A percentile compares a stretch with the other conserved stretches of the same genome.
phyloP scores from a whole-genome alignment of 768 basidiomycete genomes.

The Mycena metata region DNA sequence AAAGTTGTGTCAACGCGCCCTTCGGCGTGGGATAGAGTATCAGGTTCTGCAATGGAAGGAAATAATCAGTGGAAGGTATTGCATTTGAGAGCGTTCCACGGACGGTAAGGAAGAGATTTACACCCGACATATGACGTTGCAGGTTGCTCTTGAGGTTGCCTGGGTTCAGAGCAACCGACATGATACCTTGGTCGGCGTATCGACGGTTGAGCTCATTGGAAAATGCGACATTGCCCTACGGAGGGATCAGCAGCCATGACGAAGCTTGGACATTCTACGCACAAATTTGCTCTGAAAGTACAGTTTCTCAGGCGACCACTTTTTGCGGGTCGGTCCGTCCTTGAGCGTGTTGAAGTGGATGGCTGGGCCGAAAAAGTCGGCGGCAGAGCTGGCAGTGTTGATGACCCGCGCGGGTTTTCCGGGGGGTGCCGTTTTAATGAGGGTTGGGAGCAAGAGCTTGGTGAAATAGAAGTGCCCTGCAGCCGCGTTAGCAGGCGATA shows the following conservation, averaged over 20 bases:
- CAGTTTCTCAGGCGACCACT: constrained; percentile 10
- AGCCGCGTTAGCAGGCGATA: no score
- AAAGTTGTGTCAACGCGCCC: constrained; percentile 65
- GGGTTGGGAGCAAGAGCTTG: constrained; percentile 58
- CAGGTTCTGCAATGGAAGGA: background rate
- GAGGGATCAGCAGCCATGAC: background rate
- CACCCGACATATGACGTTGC: constrained; percentile 12
- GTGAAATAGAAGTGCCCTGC: constrained; percentile 73
- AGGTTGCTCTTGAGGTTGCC: constrained; percentile 43
- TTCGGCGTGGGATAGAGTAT: constrained; percentile 48
- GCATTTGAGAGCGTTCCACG: background rate
- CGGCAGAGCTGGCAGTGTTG: constrained; percentile 39
- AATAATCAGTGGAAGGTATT: no score
- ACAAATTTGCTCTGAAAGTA: constrained; percentile 44
- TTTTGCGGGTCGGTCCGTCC: constrained; percentile 41
- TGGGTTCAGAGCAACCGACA: constrained; percentile 59
- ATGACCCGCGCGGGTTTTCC: constrained; percentile 60
- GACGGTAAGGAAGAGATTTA: constrained; percentile 8
- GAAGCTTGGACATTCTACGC: background rate
- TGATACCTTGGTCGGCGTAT: constrained; percentile 56
- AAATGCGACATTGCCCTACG: constrained; percentile 63
- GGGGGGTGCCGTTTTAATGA: constrained; percentile 50
- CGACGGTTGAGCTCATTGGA: constrained; percentile 57
- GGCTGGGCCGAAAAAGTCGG: background rate
- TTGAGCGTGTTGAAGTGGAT: constrained; percentile 41